Conservation (phyloP, 2,329 filamentous ascomycete species). For the Botryotinia globosa region DNA sequence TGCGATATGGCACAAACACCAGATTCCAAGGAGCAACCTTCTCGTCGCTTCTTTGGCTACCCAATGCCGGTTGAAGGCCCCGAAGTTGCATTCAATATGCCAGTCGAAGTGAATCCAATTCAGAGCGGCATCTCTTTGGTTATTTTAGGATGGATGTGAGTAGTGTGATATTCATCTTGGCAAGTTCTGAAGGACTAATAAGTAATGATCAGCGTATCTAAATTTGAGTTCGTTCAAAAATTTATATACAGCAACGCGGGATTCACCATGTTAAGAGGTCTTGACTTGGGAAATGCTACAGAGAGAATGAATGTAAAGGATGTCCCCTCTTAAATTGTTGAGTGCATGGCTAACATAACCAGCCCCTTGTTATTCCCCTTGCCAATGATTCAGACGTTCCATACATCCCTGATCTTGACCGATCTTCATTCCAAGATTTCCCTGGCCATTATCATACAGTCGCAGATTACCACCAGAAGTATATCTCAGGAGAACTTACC, state of each 20-base stretch:
- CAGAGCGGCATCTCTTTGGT: conserved; percentile 64
- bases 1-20: not conserved
- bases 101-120: not conserved
- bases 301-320: conserved; percentile 50
- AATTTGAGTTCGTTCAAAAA: conserved; percentile 58
- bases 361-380: conserved; percentile 58
- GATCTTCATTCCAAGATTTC: conserved; percentile 44
- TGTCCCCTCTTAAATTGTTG: not conserved
- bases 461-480: conserved; percentile 74
- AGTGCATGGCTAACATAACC: not conserved
- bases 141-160: conserved; percentile 60
- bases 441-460: conserved; percentile 63
- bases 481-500: conserved; percentile 65
- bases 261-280: conserved; percentile 48
- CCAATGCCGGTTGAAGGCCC: conserved; percentile 32
- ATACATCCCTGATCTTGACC: conserved; percentile 43
- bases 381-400: conserved; percentile 34
- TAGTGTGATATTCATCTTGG: conserved; percentile 14
- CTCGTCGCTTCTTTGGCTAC: conserved; percentile 25
- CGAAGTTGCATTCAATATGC: conserved; percentile 18
- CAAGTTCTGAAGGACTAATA: not conserved
- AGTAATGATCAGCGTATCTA: conserved; percentile 49
- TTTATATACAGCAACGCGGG: conserved; percentile 68
- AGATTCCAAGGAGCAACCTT: not conserved
- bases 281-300: conserved; percentile 46